These are phyloP conservation scores for Gynochthodes officinalis DNA, from an alignment of 257 asterid species.

Conservation along the genomic window DNA sequence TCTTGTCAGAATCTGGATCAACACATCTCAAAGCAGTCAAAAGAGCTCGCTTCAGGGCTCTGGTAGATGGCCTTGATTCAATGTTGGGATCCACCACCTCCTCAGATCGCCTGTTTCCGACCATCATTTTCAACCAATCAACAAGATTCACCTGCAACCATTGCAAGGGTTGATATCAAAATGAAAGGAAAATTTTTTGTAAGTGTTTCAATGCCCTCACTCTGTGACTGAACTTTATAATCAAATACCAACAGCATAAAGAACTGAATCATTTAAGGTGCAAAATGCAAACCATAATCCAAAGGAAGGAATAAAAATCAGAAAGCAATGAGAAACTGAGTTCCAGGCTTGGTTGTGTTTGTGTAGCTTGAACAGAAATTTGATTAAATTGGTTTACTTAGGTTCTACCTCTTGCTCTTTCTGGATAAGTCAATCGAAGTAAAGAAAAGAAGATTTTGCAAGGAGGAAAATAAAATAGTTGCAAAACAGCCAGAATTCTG, in stretches of 20 bases:
- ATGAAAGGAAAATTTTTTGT: background rate
- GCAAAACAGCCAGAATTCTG: background rate
- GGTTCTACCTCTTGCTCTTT: background rate
- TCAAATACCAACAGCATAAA: background rate
- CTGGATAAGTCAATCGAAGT: background rate
- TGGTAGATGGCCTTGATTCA: constrained; percentile 74
- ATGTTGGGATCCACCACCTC: constrained; percentile 94
- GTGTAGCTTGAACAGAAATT: background rate
- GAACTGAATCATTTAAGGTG: background rate
- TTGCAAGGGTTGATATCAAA: background rate
- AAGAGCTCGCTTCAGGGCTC: constrained; percentile 90
- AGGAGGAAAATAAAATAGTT: too few species aligned
- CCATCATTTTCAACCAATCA: constrained; percentile 98
- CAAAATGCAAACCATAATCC: background rate
- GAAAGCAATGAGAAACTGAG: background rate
- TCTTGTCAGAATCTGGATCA: constrained; percentile 98
- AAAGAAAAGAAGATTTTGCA: background rate
- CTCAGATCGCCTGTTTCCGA: constrained; percentile 87
- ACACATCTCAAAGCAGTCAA: constrained; percentile 94
- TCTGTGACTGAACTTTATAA: background rate
- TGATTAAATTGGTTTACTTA: background rate
- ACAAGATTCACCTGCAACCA: constrained; percentile 81
- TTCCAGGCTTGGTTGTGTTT: background rate
- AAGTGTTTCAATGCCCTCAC: background rate
- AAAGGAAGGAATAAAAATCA: background rate